phyloP scores from a whole-genome alignment of 768 basidiomycete species.

The Leccinum boreale region DNA sequence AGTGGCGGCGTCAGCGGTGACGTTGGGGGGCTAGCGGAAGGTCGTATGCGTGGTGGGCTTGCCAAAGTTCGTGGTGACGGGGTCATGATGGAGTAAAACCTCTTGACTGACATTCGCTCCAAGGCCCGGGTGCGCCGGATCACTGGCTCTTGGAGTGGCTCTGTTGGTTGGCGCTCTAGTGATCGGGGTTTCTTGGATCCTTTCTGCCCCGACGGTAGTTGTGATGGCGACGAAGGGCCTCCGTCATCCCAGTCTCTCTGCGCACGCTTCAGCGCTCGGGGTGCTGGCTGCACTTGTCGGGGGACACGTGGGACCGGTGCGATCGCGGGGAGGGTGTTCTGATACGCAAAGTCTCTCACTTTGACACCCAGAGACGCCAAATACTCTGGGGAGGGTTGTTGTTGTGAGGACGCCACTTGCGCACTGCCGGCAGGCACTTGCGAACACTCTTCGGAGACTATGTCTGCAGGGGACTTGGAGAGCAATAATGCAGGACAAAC shows the following conservation, averaged over 20 bases:
- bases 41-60: constrained; percentile 5
- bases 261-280: constrained; percentile 37
- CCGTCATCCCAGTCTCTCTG: constrained; percentile 32
- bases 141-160: constrained; percentile 30
- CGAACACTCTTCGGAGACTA: constrained; percentile 10
- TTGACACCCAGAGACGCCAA: constrained; percentile 36
- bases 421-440: constrained; percentile 15
- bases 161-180: constrained; percentile 33
- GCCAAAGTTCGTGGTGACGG: constrained; percentile 5
- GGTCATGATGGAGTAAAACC: constrained; percentile 14
- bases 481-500: constrained; percentile 25
- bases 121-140: constrained; percentile 16
- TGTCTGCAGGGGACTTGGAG: constrained; percentile 18
- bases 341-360: constrained; percentile 65
- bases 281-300: constrained; percentile 47
- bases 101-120: constrained; percentile 16
- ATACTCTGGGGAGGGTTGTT: constrained; percentile 37
- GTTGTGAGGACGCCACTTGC: constrained; percentile 19
- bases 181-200: constrained; percentile 23
- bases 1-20: constrained; percentile 30
- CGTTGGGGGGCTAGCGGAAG: constrained; percentile 20
- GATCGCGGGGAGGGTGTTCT: constrained; percentile 62
- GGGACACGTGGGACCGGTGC: constrained; percentile 45
- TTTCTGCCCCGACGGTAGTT: constrained; percentile 6
- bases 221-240: constrained; percentile 3